phyloP scores from a whole-genome alignment of 805 yeast genomes.

The Saturnispora serradocipensis region DNA sequence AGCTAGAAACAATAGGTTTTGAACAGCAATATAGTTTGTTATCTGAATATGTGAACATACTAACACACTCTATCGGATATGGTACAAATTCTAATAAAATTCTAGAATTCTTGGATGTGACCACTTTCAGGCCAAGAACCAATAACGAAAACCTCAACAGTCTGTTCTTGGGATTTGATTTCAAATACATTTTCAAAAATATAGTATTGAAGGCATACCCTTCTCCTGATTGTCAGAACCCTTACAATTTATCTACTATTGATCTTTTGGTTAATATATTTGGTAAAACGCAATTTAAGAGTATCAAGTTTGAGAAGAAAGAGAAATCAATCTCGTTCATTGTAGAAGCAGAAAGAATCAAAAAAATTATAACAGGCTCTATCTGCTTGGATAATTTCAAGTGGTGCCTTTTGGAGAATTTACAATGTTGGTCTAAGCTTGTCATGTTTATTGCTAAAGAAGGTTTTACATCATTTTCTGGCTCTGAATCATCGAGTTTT shows the following conservation, averaged over 20 bases:
- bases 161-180: conserved; percentile 29
- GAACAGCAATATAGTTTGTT: conserved; percentile 34
- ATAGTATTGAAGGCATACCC: conserved; percentile 25
- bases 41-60: conserved; percentile 39
- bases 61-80: conserved; percentile 43
- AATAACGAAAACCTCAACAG: conserved; percentile 34
- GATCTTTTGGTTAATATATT: conserved; percentile 23
- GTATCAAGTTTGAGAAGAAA: conserved; percentile 15
- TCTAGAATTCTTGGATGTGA: conserved; percentile 59
- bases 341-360: conserved; percentile 22
- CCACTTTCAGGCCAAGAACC: conserved; percentile 45
- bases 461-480: conserved; percentile 33
- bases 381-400: conserved; percentile 40
- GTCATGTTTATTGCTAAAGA: conserved; percentile 66
- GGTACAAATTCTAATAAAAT: conserved; percentile 57
- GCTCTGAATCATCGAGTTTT: conserved; percentile 45
- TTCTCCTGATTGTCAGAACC: conserved; percentile 13
- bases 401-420: conserved; percentile 45
- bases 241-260: conserved; percentile 36
- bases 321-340: conserved; percentile 15
- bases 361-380: conserved; percentile 35
- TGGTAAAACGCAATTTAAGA: conserved; percentile 18
- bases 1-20: conserved; percentile 47
- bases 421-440: conserved; percentile 78
- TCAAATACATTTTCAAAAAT: conserved; percentile 34